phyloP scores from a whole-genome alignment of 805 yeast genomes.

The Naumovozyma baii region DNA sequence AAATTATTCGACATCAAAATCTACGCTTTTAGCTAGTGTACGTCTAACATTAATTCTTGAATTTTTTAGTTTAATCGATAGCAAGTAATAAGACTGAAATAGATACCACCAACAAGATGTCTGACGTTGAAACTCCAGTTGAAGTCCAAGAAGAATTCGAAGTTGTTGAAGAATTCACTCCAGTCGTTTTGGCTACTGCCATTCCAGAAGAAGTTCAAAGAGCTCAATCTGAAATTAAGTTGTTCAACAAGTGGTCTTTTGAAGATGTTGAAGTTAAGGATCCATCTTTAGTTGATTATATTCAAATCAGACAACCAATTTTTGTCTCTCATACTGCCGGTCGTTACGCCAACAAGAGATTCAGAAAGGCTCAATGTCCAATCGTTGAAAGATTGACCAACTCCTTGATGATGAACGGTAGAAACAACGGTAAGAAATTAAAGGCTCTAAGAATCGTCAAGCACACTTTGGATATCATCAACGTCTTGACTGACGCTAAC shows the following conservation, averaged over 20 bases:
- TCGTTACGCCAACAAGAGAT: conserved; percentile 98
- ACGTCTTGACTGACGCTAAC: conserved; percentile 97
- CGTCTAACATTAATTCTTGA: too few species aligned
- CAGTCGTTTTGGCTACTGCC: conserved; percentile 82
- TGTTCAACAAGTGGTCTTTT: conserved; percentile 99
- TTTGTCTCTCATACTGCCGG: conserved; percentile 99
- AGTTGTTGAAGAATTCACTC: conserved; percentile 66
- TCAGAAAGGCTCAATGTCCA: conserved; percentile 99
- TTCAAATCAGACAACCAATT: conserved; percentile 95
- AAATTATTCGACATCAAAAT: too few species aligned
- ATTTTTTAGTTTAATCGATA: too few species aligned
- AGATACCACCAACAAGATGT: conserved; percentile 48
- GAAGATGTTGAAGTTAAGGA: conserved; percentile 97
- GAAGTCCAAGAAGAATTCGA: conserved; percentile 49
- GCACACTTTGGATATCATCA: conserved; percentile 97
- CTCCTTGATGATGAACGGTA: conserved; percentile 99
- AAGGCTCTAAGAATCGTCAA: conserved; percentile 99
- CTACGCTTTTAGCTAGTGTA: too few species aligned
- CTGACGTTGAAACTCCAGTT: conserved; percentile 71
- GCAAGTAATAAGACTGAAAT: not conserved
- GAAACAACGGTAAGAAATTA: conserved; percentile 99
- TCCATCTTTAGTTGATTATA: conserved; percentile 95
- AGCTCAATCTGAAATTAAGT: conserved; percentile 92
- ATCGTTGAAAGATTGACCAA: conserved; percentile 98
- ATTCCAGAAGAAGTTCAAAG: conserved; percentile 95